Evolutionary conservation across 805 yeast genomes (phyloP).

Genomic region (Starmerella geochares): DNA sequence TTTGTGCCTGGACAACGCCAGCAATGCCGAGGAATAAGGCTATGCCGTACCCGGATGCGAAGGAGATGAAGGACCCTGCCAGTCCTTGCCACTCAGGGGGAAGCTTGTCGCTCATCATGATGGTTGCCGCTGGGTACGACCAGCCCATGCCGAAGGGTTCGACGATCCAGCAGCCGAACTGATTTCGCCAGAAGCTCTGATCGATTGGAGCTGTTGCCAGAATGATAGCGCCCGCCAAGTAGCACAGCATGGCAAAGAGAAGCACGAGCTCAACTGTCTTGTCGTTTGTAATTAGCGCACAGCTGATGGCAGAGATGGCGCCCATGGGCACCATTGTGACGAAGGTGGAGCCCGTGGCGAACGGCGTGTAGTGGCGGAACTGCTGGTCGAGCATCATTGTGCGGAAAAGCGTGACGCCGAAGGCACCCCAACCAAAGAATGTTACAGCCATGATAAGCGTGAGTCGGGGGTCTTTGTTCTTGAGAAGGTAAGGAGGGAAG

Average conservation of each 20-base stretch:
- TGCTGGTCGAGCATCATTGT: constrained; percentile 37
- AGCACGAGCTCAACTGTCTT: constrained; percentile 44
- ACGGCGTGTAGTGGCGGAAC: constrained; percentile 40
- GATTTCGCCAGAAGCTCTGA: constrained; percentile 50
- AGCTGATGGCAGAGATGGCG: constrained; percentile 42
- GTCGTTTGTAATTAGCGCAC: constrained; percentile 40
- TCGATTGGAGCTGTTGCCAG: constrained; percentile 46
- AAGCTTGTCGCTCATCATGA: constrained; percentile 47
- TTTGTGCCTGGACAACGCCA: constrained; percentile 48
- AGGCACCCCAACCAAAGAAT: constrained; percentile 65
- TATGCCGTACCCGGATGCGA: constrained; percentile 61
- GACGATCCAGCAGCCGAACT: constrained; percentile 46
- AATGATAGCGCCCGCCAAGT: constrained; percentile 45
- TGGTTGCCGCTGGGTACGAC: constrained; percentile 63
- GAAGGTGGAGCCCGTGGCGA: constrained; percentile 41
- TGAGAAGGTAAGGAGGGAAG: no score
- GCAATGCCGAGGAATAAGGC: constrained; percentile 60
- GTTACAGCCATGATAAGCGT: constrained; percentile 39
- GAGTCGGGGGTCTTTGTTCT: no score
- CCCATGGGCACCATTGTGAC: constrained; percentile 46
- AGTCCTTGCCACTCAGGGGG: constrained; percentile 62
- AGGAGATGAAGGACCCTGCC: constrained; percentile 63
- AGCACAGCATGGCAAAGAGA: constrained; percentile 43
- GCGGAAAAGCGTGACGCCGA: constrained; percentile 65
- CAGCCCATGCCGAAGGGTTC: constrained; percentile 67